Conservation (phyloP, 306 rosid species). For the Cucurbita ficifolia region DNA sequence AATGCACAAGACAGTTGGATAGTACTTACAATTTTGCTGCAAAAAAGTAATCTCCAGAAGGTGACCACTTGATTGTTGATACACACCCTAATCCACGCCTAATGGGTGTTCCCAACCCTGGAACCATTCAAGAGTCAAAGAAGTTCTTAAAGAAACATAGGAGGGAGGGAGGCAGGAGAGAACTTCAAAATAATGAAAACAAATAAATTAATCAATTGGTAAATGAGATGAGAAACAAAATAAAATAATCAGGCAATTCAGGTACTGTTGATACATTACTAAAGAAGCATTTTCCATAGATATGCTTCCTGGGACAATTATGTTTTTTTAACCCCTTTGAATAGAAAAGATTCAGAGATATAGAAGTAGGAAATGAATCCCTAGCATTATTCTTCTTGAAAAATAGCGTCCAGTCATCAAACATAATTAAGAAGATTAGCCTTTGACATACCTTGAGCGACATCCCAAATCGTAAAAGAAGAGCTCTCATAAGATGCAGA, state of each 20-base stretch:
- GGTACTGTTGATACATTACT: background rate
- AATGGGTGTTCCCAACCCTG: conserved; percentile 81
- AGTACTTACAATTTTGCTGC: conserved; percentile 62
- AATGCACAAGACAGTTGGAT: background rate
- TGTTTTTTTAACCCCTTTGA: background rate
- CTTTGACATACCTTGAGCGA: conserved; percentile 60
- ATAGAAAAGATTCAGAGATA: background rate
- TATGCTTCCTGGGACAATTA: background rate
- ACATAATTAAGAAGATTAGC: background rate
- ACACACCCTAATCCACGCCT: conserved; percentile 89
- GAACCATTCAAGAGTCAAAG: conserved; percentile 11
- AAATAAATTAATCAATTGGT: background rate
- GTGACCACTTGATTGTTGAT: conserved; percentile 88
- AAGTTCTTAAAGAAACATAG: background rate
- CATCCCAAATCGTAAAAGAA: conserved; percentile 85
- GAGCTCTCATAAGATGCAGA: conserved; percentile 83
- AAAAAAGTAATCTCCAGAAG: conserved; percentile 91
- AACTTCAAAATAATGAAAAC: background rate
- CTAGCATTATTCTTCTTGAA: background rate
- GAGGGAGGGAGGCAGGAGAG: background rate
- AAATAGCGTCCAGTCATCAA: background rate
- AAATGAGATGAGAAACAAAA: background rate
- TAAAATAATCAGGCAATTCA: background rate
- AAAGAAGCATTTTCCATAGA: background rate
- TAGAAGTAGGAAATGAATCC: background rate